phyloP scores from a whole-genome alignment of 768 basidiomycete species.

The Rhodocollybia butyracea region DNA sequence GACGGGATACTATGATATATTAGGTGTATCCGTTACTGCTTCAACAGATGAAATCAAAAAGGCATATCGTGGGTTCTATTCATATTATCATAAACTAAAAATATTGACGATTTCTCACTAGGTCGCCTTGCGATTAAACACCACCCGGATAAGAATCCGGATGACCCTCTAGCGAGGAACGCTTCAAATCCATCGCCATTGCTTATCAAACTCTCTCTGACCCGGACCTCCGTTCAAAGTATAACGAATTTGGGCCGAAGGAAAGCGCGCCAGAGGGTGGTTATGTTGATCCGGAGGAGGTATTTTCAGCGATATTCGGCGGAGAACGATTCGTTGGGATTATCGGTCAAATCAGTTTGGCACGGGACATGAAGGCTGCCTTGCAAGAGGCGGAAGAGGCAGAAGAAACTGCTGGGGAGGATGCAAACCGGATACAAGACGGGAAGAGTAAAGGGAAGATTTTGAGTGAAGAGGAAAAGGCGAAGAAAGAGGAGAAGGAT shows the following conservation, averaged over 20 bases:
- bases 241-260: slow-evolving; percentile 91
- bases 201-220: slow-evolving; percentile 88
- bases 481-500: slow-evolving; percentile 71
- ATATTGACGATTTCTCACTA: slow-evolving; percentile 20
- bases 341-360: slow-evolving; percentile 86
- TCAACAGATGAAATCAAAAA: slow-evolving; percentile 87
- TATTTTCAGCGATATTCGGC: slow-evolving; percentile 83
- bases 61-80: slow-evolving; percentile 61
- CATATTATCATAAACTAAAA: neutral
- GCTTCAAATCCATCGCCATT: slow-evolving; percentile 89
- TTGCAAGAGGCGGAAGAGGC: slow-evolving; percentile 83
- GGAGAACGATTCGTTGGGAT: slow-evolving; percentile 84
- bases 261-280: slow-evolving; percentile 77
- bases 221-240: slow-evolving; percentile 69
- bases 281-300: slow-evolving; percentile 83
- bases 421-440: slow-evolving; percentile 39
- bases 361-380: slow-evolving; percentile 89
- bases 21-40: slow-evolving; percentile 73
- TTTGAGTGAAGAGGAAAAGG: slow-evolving; percentile 67
- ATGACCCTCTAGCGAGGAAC: slow-evolving; percentile 84
- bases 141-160: slow-evolving; percentile 90
- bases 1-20: slow-evolving; percentile 86
- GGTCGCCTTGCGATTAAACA: slow-evolving; percentile 86
- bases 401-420: slow-evolving; percentile 37
- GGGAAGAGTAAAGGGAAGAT: slow-evolving; percentile 52